A percentile compares a stretch with the other conserved stretches of the same genome.
Conservation (phyloP, 768 basidiomycete species). For the Russula vinacea region DNA sequence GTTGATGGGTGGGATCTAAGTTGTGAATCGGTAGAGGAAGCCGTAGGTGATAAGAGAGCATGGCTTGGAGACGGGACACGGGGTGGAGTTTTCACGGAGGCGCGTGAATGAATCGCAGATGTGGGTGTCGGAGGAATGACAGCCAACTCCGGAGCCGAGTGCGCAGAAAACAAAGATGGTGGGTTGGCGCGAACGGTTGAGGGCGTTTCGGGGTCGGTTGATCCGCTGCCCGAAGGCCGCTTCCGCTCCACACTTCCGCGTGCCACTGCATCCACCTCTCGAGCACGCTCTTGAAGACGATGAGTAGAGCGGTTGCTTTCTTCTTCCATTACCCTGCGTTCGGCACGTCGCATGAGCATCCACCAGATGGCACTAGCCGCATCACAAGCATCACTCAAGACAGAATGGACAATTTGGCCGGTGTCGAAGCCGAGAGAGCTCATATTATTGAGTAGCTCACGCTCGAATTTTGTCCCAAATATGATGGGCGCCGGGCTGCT, state of each 20-base stretch:
- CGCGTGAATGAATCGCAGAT: constrained; percentile 37
- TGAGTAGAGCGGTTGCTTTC: constrained; percentile 25
- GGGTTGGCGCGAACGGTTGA: constrained; percentile 24
- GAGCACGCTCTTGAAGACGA: constrained; percentile 17
- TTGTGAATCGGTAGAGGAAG: constrained; percentile 51
- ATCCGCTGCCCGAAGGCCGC: constrained; percentile 11
- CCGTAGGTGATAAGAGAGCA: constrained; percentile 51
- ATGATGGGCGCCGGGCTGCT: constrained; percentile 68
- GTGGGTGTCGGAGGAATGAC: constrained; percentile 80
- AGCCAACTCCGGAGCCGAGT: constrained; percentile 58
- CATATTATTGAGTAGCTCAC: constrained; percentile 72
- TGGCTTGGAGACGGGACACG: constrained; percentile 39
- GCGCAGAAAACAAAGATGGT: constrained; percentile 36
- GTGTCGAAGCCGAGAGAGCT: constrained; percentile 84
- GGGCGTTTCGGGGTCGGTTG: constrained; percentile 21
- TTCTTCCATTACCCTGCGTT: constrained; percentile 51
- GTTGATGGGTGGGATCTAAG: constrained; percentile 65
- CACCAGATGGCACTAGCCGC: constrained; percentile 91
- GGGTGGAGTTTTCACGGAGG: constrained; percentile 51
- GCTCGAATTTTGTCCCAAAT: constrained; percentile 83
- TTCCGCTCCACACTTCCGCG: constrained; percentile 29
- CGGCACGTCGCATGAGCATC: constrained; percentile 85
- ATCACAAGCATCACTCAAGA: constrained; percentile 89
- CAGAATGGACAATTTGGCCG: constrained; percentile 92
- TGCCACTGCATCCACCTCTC: constrained; percentile 28